Evolutionary conservation across 2,329 filamentous ascomycete species (phyloP), one percentile per base, ranked within the genome.

Genomic region (Sporothrix pallida): DNA sequence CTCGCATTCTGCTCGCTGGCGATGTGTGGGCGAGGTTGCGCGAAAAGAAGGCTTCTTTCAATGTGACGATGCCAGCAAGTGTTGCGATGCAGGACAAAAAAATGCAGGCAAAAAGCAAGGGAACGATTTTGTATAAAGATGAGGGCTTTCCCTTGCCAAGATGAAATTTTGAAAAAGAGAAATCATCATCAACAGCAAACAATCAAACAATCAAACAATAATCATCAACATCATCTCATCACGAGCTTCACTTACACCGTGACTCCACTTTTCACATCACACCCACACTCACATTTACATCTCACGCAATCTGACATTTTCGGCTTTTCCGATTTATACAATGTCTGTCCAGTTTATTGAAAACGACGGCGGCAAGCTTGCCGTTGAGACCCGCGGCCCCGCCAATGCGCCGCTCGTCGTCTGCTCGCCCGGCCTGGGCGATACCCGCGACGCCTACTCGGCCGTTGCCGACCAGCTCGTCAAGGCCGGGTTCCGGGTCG

Each of bases 401-500:
- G 48, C 44, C 3, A 9, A 44, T 7, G 58, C 60, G 0, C 76
- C 76, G 0, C 75, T 78, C 10, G 72, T 78, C 17, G 62, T 78
- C 63, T 75, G 74, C 73, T 76, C 77, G 20, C 75, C 76, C 15
- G 75, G 71, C 31, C 68, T 78, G 26, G 76, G 77, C 65, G 77
- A 77, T 69, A 70, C 50, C 7, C 77, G 77, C 50, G 74, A 73
- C 42, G 71, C 76, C 15, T 78, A 74, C 70, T 70, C 42, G 26
- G 73, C 75, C 9, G 70, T 78, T 15, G 76, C 77, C 12, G 56
- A 72, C 15, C 73, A 75, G 67, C 74, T 78, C 23, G 76, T 75
- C 4, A 74, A 75, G 13, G 70, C 75, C 12, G 77, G 77, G 50
- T 78, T 67, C 75, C 76, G 76, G 17, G 75, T 77, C 8, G 76